These are phyloP conservation scores for Venturia oleaginea DNA, from an alignment of 2,329 filamentous ascomycete species.

Conservation along the genomic window DNA sequence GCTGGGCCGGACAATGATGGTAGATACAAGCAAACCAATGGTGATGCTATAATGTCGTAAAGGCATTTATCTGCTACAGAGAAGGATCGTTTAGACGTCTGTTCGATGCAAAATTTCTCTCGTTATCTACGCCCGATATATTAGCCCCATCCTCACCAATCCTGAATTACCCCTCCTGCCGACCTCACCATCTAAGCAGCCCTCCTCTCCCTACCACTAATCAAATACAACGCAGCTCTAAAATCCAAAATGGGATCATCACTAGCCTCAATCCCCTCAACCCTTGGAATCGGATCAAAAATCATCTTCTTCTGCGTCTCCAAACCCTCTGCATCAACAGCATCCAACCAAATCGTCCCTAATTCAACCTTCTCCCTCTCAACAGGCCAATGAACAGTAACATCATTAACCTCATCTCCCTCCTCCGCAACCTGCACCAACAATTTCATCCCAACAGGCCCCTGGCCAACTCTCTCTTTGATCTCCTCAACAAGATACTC, in stretches of 20 bases:
- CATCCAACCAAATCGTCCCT: slow-evolving; percentile 39
- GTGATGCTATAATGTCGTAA: too few species aligned
- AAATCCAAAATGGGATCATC: slow-evolving; percentile 49
- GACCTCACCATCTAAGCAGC: slow-evolving; percentile 28
- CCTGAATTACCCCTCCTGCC: too few species aligned
- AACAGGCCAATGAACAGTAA: slow-evolving; percentile 46
- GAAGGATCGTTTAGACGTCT: too few species aligned
- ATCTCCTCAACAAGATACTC: slow-evolving; percentile 45
- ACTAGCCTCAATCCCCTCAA: slow-evolving; percentile 43
- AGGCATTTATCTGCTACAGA: too few species aligned
- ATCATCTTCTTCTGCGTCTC: slow-evolving; percentile 45
- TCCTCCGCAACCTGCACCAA: slow-evolving; percentile 42
- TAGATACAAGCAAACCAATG: too few species aligned
- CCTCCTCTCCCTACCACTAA: slow-evolving; percentile 46
- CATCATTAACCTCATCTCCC: slow-evolving; percentile 40
- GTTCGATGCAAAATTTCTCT: too few species aligned
- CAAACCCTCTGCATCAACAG: slow-evolving; percentile 31
- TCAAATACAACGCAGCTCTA: slow-evolving; percentile 46
- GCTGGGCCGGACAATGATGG: too few species aligned
- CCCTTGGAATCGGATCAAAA: slow-evolving; percentile 49
- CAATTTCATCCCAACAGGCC: slow-evolving; percentile 38
- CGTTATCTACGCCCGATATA: too few species aligned
- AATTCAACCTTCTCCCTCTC: slow-evolving; percentile 41
- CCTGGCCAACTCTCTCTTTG: slow-evolving; percentile 25
- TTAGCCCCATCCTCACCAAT: too few species aligned